Evolutionary conservation across 768 basidiomycete genomes (phyloP).

Genomic region (Tulasnella sp.): DNA sequence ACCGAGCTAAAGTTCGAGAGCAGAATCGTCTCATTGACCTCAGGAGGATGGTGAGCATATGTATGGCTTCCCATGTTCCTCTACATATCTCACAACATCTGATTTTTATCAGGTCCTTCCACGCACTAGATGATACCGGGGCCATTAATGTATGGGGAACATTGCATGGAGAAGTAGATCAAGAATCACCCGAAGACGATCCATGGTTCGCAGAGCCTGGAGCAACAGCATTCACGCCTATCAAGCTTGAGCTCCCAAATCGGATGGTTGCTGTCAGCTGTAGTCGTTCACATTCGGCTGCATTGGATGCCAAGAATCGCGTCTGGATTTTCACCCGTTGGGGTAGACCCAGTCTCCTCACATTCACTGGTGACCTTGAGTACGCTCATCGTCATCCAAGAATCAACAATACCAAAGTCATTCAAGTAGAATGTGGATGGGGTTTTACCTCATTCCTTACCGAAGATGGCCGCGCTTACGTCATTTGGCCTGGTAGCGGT

Average conservation of each 20-base stretch:
- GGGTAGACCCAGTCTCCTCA: constrained; percentile 58
- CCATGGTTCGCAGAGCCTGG: constrained; percentile 44
- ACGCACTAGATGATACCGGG: constrained; percentile 68
- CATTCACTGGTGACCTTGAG: constrained; percentile 26
- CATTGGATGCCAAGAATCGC: constrained; percentile 43
- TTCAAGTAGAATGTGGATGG: constrained; percentile 69
- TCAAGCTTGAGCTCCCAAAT: constrained; percentile 45
- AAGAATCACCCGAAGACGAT: constrained; percentile 38
- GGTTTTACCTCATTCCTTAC: constrained; percentile 58
- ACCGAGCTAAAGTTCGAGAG: too few species aligned
- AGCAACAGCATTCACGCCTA: constrained; percentile 40
- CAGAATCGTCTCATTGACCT: too few species aligned
- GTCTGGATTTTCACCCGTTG: constrained; percentile 70
- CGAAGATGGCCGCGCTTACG: constrained; percentile 52
- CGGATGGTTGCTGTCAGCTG: constrained; percentile 41
- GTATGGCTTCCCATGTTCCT: too few species aligned
- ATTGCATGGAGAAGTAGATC: constrained; percentile 35
- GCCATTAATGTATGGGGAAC: constrained; percentile 70
- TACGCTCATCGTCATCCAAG: too few species aligned
- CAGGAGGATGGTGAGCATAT: too few species aligned
- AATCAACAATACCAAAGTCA: too few species aligned
- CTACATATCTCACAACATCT: too few species aligned
- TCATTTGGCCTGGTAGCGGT: constrained; percentile 51
- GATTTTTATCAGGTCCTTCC: constrained; percentile 92
- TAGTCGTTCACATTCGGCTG: constrained; percentile 58